Evolutionary conservation across 495 filamentous ascomycete genomes (phyloP).

Genomic region (Pseudevernia furfuracea): DNA sequence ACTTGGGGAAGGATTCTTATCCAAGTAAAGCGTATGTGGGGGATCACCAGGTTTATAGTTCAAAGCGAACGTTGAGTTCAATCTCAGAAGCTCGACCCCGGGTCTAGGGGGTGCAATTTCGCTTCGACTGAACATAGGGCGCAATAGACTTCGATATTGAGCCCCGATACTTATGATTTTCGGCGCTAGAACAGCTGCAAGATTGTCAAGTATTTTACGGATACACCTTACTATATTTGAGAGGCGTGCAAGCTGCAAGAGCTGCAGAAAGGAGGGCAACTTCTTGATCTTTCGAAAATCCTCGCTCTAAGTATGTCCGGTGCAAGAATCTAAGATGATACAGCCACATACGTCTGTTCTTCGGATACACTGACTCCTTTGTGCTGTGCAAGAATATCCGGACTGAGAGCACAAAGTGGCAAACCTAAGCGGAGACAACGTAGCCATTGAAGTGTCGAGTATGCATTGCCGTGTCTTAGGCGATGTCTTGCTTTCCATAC

Average conservation of each 20-base stretch:
- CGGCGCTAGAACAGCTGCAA: not conserved
- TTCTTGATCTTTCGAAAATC: not conserved
- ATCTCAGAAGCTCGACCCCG: not conserved
- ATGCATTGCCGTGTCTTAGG: not conserved
- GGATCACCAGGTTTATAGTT: not conserved
- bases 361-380: not conserved
- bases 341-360: not conserved
- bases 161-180: not conserved
- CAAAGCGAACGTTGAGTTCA: not conserved
- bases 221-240: not conserved
- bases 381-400: not conserved
- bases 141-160: too few species aligned
- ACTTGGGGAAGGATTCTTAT: not conserved
- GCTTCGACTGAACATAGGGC: not conserved
- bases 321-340: not conserved
- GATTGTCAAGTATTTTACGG: not conserved
- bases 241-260: not conserved
- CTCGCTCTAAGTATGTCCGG: too few species aligned
- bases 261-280: not conserved
- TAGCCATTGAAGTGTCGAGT: not conserved
- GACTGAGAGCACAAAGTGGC: not conserved
- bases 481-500: not conserved
- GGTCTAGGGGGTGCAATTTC: not conserved
- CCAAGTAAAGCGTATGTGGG: not conserved
- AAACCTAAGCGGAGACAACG: not conserved